These are phyloP conservation scores for Mucor saturninus DNA, from an alignment of 371 early-diverging fungal species.

Conservation along the genomic window DNA sequence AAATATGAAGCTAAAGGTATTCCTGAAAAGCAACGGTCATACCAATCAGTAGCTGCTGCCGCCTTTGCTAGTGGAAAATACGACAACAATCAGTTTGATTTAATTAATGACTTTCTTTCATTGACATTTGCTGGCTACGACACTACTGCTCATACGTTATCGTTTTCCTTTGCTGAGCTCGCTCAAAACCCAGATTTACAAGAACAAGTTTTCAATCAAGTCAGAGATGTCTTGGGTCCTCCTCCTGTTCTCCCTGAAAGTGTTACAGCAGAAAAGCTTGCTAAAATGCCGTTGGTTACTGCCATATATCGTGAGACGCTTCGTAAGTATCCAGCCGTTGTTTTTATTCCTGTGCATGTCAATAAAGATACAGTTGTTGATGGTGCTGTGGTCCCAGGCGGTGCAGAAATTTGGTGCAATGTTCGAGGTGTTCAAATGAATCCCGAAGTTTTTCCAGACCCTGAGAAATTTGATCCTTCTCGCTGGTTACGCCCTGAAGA, in stretches of 20 bases:
- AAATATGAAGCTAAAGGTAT: slow-evolving; percentile 11
- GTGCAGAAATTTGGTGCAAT: slow-evolving; percentile 55
- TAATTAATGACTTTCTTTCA: slow-evolving; percentile 47
- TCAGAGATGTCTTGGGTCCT: slow-evolving; percentile 44
- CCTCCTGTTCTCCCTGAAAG: slow-evolving; percentile 39
- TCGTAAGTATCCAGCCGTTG: slow-evolving; percentile 56
- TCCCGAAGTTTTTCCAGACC: slow-evolving; percentile 45
- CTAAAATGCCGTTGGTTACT: slow-evolving; percentile 44
- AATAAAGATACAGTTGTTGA: slow-evolving; percentile 45
- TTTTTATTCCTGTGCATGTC: slow-evolving; percentile 55
- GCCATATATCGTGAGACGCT: slow-evolving; percentile 55
- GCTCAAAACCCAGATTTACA: slow-evolving; percentile 47
- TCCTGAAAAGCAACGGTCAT: slow-evolving; percentile 19
- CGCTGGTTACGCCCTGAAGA: slow-evolving; percentile 42
- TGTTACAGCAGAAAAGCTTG: slow-evolving; percentile 47
- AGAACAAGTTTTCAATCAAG: slow-evolving; percentile 42
- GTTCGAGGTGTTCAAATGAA: slow-evolving; percentile 57
- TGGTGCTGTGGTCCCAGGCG: slow-evolving; percentile 43
- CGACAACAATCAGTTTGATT: slow-evolving; percentile 26
- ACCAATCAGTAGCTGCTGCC: slow-evolving; percentile 45
- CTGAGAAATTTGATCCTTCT: slow-evolving; percentile 41
- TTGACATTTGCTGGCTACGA: slow-evolving; percentile 57
- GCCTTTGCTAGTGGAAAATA: slow-evolving; percentile 46
- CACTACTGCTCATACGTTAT: slow-evolving; percentile 52
- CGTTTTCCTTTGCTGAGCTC: slow-evolving; percentile 52